Evolutionary conservation across 2,329 filamentous ascomycete species (phyloP).

Genomic region (Plenodomus tracheiphilus): DNA sequence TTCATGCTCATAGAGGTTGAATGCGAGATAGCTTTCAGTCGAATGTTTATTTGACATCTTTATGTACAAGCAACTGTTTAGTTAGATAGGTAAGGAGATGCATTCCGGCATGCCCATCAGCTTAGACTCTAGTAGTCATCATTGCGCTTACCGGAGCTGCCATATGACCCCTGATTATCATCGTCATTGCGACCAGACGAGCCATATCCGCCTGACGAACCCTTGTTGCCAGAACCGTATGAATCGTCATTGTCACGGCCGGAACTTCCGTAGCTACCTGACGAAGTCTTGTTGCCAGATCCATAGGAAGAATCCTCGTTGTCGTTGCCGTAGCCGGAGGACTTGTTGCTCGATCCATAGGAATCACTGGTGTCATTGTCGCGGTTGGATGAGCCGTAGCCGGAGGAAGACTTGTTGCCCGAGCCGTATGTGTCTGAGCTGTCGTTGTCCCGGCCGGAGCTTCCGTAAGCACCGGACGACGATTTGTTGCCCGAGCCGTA

Average conservation of each 20-base stretch:
- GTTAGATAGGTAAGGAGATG: no score
- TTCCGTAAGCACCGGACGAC: background rate
- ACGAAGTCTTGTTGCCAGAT: conserved; percentile 9
- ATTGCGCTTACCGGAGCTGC: conserved; percentile 5
- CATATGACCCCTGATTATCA: conserved; percentile 3
- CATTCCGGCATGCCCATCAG: no score
- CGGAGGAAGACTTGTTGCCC: background rate
- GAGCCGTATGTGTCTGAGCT: conserved; percentile 5
- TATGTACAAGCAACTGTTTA: no score
- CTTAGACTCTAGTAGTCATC: conserved; percentile 14
- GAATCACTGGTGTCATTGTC: background rate
- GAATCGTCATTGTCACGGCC: conserved; percentile 4
- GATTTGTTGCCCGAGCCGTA: background rate
- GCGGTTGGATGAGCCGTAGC: background rate
- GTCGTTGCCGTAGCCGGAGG: conserved; percentile 4
- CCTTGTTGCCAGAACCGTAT: background rate
- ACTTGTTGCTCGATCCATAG: conserved; percentile 4
- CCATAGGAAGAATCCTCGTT: conserved; percentile 12
- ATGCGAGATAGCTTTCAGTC: no score
- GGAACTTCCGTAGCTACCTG: conserved; percentile 4
- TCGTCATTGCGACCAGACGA: background rate
- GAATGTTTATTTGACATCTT: no score
- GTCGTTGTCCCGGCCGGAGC: background rate
- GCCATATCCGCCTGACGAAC: background rate
- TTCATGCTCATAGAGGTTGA: no score